Evolutionary conservation across 1,139 yeast genomes (phyloP).

Genomic region (Tardiomyces digboiensis): DNA sequence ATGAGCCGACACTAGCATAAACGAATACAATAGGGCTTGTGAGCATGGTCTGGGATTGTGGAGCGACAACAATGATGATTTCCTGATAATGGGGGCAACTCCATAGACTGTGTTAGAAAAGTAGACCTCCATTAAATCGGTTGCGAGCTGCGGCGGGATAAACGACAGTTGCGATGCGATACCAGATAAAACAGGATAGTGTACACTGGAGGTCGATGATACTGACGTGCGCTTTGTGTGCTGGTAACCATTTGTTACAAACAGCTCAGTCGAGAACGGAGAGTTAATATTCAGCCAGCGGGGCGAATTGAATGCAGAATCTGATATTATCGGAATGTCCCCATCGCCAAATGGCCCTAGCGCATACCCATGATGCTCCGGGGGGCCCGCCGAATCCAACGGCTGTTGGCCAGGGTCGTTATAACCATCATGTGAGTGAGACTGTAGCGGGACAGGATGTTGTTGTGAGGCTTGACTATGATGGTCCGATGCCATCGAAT

Average conservation of each 20-base stretch:
- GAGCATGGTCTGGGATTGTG: conserved; percentile 8
- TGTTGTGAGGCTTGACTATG: not conserved
- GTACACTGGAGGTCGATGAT: conserved; percentile 2
- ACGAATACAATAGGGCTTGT: conserved; percentile 25
- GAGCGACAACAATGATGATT: conserved; percentile 15
- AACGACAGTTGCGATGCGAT: conserved; percentile 19
- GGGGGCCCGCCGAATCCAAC: no score
- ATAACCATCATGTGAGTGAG: no score
- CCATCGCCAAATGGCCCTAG: not conserved
- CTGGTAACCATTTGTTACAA: conserved; percentile 3
- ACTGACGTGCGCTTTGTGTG: conserved; percentile 1
- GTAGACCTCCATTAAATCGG: conserved; percentile 29
- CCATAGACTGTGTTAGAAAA: conserved; percentile 24
- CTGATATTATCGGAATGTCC: not conserved
- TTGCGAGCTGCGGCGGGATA: conserved; percentile 25
- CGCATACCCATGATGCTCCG: not conserved
- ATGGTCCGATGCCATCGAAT: not conserved
- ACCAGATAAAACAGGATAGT: conserved; percentile 21
- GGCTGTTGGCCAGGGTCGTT: no score
- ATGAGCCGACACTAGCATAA: conserved; percentile 28
- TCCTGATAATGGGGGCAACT: conserved; percentile 21
- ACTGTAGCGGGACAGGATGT: not conserved
- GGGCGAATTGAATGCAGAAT: not conserved
- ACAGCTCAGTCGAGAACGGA: conserved; percentile 1
- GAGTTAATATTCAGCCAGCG: not conserved